phyloP scores from a whole-genome alignment of 108 stramenopile genomes.

The Skeletonema potamos region DNA sequence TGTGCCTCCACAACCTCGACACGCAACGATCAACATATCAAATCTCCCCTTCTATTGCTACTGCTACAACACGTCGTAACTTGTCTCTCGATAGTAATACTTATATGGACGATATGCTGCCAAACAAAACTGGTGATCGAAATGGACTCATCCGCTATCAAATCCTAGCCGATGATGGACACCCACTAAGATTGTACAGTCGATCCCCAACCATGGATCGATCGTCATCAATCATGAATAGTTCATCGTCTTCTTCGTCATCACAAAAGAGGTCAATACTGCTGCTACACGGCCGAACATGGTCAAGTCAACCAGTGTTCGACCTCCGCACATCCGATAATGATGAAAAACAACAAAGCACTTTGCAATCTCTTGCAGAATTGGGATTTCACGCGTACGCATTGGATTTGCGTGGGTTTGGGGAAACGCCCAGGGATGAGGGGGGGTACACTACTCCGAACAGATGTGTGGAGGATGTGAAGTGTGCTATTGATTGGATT shows the following conservation, averaged over 20 bases:
- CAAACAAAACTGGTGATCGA: constrained; percentile 31
- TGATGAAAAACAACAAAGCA: constrained; percentile 29
- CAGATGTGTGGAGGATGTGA: constrained; percentile 77
- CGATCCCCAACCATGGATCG: constrained; percentile 8
- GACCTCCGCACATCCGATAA: constrained; percentile 49
- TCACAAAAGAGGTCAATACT: constrained; percentile 52
- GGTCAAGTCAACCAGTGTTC: constrained; percentile 86
- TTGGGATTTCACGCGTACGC: constrained; percentile 64
- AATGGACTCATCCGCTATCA: constrained; percentile 29
- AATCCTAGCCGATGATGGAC: constrained; percentile 26
- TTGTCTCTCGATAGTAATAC: background rate
- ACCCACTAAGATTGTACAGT: constrained; percentile 25
- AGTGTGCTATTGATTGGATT: constrained; percentile 76
- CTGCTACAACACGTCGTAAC: background rate
- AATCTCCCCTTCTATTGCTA: background rate
- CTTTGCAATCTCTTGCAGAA: constrained; percentile 64
- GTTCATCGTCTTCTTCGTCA: background rate
- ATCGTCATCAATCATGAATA: background rate
- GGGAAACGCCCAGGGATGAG: constrained; percentile 60
- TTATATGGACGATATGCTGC: background rate
- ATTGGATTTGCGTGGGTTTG: constrained; percentile 91
- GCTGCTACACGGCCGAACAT: constrained; percentile 84
- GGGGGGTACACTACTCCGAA: constrained; percentile 63
- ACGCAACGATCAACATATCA: background rate
- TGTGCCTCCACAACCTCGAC: background rate